phyloP scores from a whole-genome alignment of 768 basidiomycete species.

The Sarcomyxa edulis region DNA sequence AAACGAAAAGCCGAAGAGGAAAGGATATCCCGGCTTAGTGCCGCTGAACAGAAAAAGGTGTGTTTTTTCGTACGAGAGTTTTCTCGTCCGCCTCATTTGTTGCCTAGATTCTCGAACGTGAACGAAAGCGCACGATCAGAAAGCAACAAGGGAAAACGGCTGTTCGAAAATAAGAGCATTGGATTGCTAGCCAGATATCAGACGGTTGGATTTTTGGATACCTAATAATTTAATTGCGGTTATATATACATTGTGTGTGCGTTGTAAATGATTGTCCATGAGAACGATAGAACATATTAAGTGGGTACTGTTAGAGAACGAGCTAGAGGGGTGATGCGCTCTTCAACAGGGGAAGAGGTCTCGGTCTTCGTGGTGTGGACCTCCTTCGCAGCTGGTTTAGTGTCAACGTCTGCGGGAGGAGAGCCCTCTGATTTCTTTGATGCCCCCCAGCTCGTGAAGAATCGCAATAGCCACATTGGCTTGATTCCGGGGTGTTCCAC shows the following conservation, averaged over 20 bases:
- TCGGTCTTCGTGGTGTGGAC: background rate
- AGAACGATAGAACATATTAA: too few relatives aligned
- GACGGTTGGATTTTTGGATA: background rate
- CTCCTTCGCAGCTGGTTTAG: background rate
- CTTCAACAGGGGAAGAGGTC: too few relatives aligned
- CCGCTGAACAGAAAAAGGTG: slow-evolving; percentile 83
- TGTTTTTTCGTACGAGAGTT: slow-evolving; percentile 2
- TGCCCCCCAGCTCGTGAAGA: slow-evolving; percentile 78
- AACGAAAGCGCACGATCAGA: slow-evolving; percentile 65
- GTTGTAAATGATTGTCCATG: too few relatives aligned
- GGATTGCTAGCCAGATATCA: background rate
- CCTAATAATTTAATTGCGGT: background rate
- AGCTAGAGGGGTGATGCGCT: too few relatives aligned
- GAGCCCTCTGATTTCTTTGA: background rate
- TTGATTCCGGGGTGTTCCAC: slow-evolving; percentile 55
- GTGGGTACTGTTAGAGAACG: too few relatives aligned
- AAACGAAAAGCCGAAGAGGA: slow-evolving; percentile 75
- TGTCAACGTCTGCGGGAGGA: background rate
- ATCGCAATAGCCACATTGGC: slow-evolving; percentile 71
- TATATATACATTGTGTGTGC: too few relatives aligned
- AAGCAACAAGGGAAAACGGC: slow-evolving; percentile 63
- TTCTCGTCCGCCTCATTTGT: slow-evolving; percentile 4
- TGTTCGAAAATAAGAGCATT: slow-evolving; percentile 38
- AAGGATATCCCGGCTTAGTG: slow-evolving; percentile 62
- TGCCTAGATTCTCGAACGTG: slow-evolving; percentile 61